Base-by-base conservation (phyloP, 2,329 filamentous ascomycete species). In the Aspergillus ustus region DNA sequence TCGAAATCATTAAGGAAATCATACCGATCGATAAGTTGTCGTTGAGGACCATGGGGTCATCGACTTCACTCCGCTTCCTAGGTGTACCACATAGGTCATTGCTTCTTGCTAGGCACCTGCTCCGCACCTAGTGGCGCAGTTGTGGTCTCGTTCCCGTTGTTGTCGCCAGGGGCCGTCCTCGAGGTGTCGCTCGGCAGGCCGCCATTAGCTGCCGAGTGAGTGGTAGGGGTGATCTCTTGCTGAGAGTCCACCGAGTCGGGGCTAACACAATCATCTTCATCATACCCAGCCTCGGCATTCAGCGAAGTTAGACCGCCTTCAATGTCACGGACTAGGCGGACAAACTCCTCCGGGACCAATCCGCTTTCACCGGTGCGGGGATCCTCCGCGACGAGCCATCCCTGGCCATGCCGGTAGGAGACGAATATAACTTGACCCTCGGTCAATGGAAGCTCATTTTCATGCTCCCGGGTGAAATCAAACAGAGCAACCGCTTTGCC, bases 381-480 rank as follows among this genome's bases (percentile, higher is more conserved):
- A 72, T 99, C 95, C 79, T 97, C 92, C 4, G 95, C 95, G 25
- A 99, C 95, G 55, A 99, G 84, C 95, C 95, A 99, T 59, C 95
- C 95, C 78, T 98, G 93, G 17, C 94, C 94, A 73, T 98, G 93
- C 48, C 95, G 87, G 76, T 98, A 99, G 17, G 92, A 96, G 25
- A 99, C 93, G 82, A 95, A 91, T 60, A 99, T 97, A 60, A 97
- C 92, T 73, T 99, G 95, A 6, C 95, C 95, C 78, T 99, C 95
- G 0, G 92, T 89, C 51, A 99, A 81, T 4, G 93, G 92, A 60
- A 99, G 81, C 77, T 99, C 95, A 73, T 98, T 99, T 75, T 97
- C 93, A 75, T 98, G 97, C 77, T 98, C 94, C 34, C 93, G 87
- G 69, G 89, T 89, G 78, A 99, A 99, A 74, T 97, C 93, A 74